Percentiles rank a stretch among this genome's conserved stretches.
phyloP scores from a whole-genome alignment of 345 rosid genomes.

The Populus nigra region DNA sequence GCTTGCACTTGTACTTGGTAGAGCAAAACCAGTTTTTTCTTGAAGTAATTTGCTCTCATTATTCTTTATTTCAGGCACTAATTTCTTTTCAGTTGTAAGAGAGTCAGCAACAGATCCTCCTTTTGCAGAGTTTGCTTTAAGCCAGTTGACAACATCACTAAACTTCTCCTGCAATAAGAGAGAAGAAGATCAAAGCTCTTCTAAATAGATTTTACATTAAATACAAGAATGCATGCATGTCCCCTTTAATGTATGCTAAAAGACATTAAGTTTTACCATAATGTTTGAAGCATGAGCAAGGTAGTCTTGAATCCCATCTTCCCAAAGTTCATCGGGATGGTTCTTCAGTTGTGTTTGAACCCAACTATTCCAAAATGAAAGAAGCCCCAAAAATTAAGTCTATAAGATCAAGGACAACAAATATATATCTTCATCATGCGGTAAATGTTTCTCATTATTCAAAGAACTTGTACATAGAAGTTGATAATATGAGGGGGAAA shows the following conservation, averaged over 20 bases:
- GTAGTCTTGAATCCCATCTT: slow-evolving; percentile 81
- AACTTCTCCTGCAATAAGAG: slow-evolving; percentile 61
- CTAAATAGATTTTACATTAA: background rate
- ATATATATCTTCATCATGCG: background rate
- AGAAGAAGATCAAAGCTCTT: background rate
- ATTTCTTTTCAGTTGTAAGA: slow-evolving; percentile 41
- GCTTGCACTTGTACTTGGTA: slow-evolving; percentile 23
- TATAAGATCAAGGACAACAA: background rate
- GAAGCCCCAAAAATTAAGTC: background rate
- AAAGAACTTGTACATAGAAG: background rate
- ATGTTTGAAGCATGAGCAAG: slow-evolving; percentile 71
- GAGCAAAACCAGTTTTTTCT: slow-evolving; percentile 36
- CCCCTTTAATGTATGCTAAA: background rate
- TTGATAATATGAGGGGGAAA: background rate
- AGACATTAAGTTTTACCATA: slow-evolving; percentile 42
- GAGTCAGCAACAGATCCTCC: slow-evolving; percentile 48
- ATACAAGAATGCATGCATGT: background rate
- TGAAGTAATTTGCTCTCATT: slow-evolving; percentile 33
- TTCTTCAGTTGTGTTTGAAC: slow-evolving; percentile 86
- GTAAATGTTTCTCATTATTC: background rate
- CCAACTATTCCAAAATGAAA: slow-evolving; percentile 56
- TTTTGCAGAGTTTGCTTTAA: slow-evolving; percentile 58
- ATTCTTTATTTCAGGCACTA: slow-evolving; percentile 40
- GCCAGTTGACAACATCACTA: slow-evolving; percentile 84
- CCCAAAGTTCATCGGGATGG: slow-evolving; percentile 98